Percentiles rank a stretch among this genome's conserved stretches.
Conservation (phyloP, 2,329 filamentous ascomycete genomes). For the Nigrospora osmanthi region DNA sequence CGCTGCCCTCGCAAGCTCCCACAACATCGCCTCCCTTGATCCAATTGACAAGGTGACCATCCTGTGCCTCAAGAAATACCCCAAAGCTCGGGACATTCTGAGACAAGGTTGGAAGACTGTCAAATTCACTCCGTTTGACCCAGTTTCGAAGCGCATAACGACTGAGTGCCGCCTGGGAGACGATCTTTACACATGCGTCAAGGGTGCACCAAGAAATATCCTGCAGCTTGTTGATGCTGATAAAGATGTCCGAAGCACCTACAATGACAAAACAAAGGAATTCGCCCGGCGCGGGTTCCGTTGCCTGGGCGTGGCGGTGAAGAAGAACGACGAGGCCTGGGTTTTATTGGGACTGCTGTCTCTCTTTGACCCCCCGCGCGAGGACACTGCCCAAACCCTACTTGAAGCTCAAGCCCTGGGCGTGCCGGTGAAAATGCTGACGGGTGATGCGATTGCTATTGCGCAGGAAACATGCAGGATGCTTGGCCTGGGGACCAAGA, state of each 20-base stretch:
- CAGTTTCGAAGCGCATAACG: conserved; percentile 71
- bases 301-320: conserved; percentile 65
- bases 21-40: conserved; percentile 69
- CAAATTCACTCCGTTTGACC: conserved; percentile 72
- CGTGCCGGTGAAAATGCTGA: conserved; percentile 70
- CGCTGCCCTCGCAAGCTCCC: conserved; percentile 62
- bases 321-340: conserved; percentile 65
- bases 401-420: conserved; percentile 65
- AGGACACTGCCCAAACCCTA: conserved; percentile 66
- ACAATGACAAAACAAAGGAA: conserved; percentile 62
- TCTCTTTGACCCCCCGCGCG: conserved; percentile 69
- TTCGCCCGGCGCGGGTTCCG: conserved; percentile 71
- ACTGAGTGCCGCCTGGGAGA: conserved; percentile 59
- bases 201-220: conserved; percentile 67
- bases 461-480: conserved; percentile 72
- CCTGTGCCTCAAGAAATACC: conserved; percentile 63
- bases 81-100: conserved; percentile 65
- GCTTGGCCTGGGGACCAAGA: conserved; percentile 65
- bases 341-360: conserved; percentile 66
- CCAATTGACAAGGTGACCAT: conserved; percentile 70
- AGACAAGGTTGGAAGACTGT: conserved; percentile 67
- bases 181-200: conserved; percentile 61
- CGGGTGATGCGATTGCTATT: conserved; percentile 68
- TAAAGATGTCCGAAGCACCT: conserved; percentile 54
- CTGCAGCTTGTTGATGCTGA: conserved; percentile 59